phyloP scores from a whole-genome alignment of 257 asterid species.

The Jaltomata sinuosa region DNA sequence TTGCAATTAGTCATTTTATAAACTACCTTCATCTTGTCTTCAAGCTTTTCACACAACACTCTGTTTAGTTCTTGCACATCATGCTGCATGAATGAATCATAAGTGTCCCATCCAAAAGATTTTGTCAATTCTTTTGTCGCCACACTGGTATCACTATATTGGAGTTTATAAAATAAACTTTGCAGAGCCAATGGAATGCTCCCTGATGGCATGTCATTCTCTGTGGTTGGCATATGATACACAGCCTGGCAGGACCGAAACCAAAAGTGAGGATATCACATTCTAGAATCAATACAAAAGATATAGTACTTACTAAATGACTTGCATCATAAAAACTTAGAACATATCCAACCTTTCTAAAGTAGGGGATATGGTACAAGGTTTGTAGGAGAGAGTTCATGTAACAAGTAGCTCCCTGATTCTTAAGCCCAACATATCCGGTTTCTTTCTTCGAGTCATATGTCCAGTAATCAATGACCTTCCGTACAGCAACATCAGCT shows the following conservation, averaged over 20 bases:
- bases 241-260: constrained; percentile 63
- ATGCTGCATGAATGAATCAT: constrained; percentile 97
- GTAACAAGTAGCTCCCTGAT: constrained; percentile 99
- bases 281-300: constrained; percentile 6
- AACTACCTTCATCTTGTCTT: constrained; percentile 95
- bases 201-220: constrained; percentile 97
- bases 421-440: constrained; percentile 95
- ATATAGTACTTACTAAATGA: constrained; percentile 7
- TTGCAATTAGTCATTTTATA: constrained; percentile 1
- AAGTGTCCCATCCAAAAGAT: constrained; percentile 99
- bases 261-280: constrained; percentile 13
- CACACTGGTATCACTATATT: constrained; percentile 84
- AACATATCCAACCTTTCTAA: constrained; percentile 65
- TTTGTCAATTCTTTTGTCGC: constrained; percentile 95
- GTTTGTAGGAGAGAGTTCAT: constrained; percentile 98
- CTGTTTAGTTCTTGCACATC: constrained; percentile 97
- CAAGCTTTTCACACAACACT: constrained; percentile 91
- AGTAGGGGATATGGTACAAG: constrained; percentile 87
- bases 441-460: constrained; percentile 98
- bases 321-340: not conserved
- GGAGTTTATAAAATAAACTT: constrained; percentile 96
- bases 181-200: constrained; percentile 97
- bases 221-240: constrained; percentile 99
- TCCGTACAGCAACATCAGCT: constrained; percentile 96
- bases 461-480: constrained; percentile 87